These are phyloP conservation scores for Rhynchospora pubera DNA, from an alignment of 176 grass and related monocot genomes.

Conservation along the genomic window DNA sequence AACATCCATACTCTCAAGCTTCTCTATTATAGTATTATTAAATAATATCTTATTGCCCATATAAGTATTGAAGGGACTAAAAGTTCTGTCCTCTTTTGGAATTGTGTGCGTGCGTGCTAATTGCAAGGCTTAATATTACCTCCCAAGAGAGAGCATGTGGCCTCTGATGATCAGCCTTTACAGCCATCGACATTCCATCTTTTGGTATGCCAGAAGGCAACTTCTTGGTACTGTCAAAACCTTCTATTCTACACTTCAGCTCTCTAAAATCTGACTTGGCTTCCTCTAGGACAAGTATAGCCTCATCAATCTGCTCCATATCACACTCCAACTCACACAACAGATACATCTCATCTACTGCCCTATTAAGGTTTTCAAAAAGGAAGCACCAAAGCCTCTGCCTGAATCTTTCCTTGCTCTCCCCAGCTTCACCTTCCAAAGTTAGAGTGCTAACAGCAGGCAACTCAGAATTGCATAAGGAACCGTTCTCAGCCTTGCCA, in stretches of 20 bases:
- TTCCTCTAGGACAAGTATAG: slow-evolving; percentile 94
- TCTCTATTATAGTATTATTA: neutral
- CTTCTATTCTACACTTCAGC: slow-evolving; percentile 76
- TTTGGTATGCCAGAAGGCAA: slow-evolving; percentile 37
- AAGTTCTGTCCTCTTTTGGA: neutral
- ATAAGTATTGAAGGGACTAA: neutral
- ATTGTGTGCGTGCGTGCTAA: neutral
- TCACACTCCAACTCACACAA: slow-evolving; percentile 99
- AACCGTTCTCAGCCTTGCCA: slow-evolving; percentile 25
- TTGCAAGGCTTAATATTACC: slow-evolving; percentile 31
- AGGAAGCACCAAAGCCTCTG: slow-evolving; percentile 99
- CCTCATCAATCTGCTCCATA: slow-evolving; percentile 99
- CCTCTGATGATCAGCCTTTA: slow-evolving; percentile 86
- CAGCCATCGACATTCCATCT: slow-evolving; percentile 58
- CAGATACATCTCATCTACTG: slow-evolving; percentile 94
- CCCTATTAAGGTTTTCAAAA: slow-evolving; percentile 98
- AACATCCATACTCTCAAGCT: neutral
- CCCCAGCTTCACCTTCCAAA: slow-evolving; percentile 55
- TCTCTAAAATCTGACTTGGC: slow-evolving; percentile 93
- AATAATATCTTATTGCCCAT: neutral
- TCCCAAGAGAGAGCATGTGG: slow-evolving; percentile 98
- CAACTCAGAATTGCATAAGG: slow-evolving; percentile 26
- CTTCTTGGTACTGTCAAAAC: slow-evolving; percentile 87
- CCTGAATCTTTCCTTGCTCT: slow-evolving; percentile 98
- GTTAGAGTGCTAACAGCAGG: slow-evolving; percentile 23